These are phyloP conservation scores for Vitellaria paradoxa DNA, from an alignment of 179 eudicot genomes.

Conservation along the genomic window DNA sequence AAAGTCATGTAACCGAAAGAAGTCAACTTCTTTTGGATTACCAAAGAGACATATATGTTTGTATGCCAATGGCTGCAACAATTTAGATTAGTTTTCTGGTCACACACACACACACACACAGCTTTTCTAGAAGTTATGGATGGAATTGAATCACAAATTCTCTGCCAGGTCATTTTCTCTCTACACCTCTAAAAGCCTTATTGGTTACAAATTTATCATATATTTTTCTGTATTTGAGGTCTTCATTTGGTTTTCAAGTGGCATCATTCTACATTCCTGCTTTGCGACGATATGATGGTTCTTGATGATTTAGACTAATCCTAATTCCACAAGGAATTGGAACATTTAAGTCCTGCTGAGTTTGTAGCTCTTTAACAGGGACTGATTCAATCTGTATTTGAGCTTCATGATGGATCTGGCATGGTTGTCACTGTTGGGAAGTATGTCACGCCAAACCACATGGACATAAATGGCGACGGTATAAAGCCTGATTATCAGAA, in stretches of 20 bases:
- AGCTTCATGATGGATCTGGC: conserved; percentile 95
- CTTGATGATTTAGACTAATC: background rate
- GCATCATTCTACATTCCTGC: background rate
- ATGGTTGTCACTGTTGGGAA: conserved; percentile 89
- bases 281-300: background rate
- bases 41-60: too few species aligned
- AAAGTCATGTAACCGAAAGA: too few species aligned
- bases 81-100: background rate
- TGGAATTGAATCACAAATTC: background rate
- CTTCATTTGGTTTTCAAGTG: background rate
- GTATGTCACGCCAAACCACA: conserved; percentile 84
- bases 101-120: too few species aligned
- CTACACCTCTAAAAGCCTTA: background rate
- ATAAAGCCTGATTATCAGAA: conserved; percentile 75
- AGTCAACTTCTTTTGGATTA: too few species aligned
- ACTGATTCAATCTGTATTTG: conserved; percentile 93
- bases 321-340: background rate
- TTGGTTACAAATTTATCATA: background rate
- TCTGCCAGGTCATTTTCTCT: background rate
- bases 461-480: conserved; percentile 91
- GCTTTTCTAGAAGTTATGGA: background rate
- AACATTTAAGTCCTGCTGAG: conserved; percentile 6
- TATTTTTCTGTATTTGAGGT: too few species aligned
- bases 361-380: conserved; percentile 47
- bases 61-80: background rate